Evolutionary conservation across 1,284 basidiomycete genomes (phyloP).

Genomic region (Ganoderma meredithae): DNA sequence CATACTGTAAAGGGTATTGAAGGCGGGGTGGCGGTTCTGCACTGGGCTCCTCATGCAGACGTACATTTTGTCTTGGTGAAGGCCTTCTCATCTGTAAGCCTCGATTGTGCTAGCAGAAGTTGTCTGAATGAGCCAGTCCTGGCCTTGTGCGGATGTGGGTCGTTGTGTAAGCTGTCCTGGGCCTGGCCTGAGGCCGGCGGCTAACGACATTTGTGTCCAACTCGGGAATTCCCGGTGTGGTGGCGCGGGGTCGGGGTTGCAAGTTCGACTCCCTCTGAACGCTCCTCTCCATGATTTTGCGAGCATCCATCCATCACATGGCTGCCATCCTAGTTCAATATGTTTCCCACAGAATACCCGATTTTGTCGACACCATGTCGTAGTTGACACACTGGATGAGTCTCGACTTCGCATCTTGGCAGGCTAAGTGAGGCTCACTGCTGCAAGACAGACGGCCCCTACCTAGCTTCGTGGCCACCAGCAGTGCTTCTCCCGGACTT

Average conservation of each 20-base stretch:
- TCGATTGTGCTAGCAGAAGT: not conserved
- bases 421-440: not conserved
- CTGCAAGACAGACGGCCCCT: not conserved
- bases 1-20: not conserved
- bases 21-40: not conserved
- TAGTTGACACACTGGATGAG: not conserved
- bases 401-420: not conserved
- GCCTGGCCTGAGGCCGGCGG: too few species aligned
- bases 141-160: too few species aligned
- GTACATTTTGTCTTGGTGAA: not conserved
- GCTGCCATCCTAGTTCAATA: not conserved
- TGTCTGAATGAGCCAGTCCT: not conserved
- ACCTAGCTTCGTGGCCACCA: not conserved
- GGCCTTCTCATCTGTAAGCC: not conserved
- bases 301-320: not conserved
- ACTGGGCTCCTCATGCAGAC: not conserved
- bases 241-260: not conserved
- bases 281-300: not conserved
- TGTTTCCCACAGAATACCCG: not conserved
- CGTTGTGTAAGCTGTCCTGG: too few species aligned
- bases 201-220: too few species aligned
- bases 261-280: not conserved
- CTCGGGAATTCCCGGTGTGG: not conserved
- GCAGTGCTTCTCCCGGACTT: not conserved
- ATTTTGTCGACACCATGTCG: not conserved